Percentiles rank a stretch among this genome's conserved stretches.
These are phyloP conservation scores for Penicillium goetzii DNA, from an alignment of 495 filamentous ascomycete genomes.

Conservation along the genomic window DNA sequence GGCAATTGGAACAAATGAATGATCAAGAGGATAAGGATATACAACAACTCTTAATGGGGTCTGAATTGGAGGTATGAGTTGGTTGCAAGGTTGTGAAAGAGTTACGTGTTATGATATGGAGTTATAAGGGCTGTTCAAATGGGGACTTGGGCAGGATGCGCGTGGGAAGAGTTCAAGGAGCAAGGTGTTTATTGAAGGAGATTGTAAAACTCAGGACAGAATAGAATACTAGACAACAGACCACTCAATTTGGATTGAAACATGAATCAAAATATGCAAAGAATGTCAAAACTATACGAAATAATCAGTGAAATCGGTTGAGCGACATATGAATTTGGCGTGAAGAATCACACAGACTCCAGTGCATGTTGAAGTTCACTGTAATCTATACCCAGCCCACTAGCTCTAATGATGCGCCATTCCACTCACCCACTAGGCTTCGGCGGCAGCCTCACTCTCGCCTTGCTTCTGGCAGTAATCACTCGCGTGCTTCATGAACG, in stretches of 20 bases:
- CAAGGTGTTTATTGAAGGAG: background rate
- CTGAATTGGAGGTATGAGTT: background rate
- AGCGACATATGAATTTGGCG: background rate
- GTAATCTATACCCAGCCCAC: background rate
- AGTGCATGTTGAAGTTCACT: constrained; percentile 8
- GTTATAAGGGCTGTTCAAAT: background rate
- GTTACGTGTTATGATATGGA: background rate
- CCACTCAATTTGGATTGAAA: background rate
- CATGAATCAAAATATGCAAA: background rate
- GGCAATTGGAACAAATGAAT: constrained; percentile 15
- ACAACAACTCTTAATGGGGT: constrained; percentile 7
- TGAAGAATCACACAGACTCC: background rate
- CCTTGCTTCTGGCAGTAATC: background rate
- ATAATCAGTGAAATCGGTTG: background rate
- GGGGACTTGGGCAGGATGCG: background rate
- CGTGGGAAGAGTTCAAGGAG: background rate
- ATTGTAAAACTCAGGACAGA: background rate
- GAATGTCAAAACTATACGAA: background rate
- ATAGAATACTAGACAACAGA: background rate
- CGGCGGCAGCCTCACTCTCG: background rate
- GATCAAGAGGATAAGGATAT: constrained; percentile 13
- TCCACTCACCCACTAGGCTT: background rate
- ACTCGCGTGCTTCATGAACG: background rate
- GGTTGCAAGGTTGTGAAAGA: background rate
- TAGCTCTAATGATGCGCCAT: background rate